Conservation (phyloP, 192 early-diverging fungal genomes). For the Coemansia reversa region DNA sequence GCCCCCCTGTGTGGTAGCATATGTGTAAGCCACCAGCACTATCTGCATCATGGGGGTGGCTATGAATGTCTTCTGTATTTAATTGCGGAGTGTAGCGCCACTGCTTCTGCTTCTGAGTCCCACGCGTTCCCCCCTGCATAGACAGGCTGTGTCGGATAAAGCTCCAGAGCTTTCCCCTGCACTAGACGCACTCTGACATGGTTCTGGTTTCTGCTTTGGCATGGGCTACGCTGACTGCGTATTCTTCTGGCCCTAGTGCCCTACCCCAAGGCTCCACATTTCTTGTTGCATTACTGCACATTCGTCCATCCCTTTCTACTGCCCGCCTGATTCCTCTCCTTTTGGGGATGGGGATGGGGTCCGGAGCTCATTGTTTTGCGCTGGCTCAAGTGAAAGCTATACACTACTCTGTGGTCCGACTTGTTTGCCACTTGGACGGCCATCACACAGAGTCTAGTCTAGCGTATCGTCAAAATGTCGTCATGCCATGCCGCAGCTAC, state of each 20-base stretch:
- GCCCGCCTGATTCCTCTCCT: neutral
- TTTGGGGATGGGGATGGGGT: neutral
- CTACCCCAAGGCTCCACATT: neutral
- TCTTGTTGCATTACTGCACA: neutral
- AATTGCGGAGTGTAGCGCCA: neutral
- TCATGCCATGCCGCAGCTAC: constrained; percentile 3
- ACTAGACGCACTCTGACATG: neutral
- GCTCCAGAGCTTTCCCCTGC: neutral
- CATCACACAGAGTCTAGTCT: neutral
- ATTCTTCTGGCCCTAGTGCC: neutral
- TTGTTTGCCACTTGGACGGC: neutral
- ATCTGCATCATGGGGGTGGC: neutral
- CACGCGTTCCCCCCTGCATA: neutral
- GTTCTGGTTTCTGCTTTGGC: neutral
- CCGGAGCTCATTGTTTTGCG: neutral
- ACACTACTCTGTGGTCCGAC: neutral
- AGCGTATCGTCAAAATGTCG: neutral
- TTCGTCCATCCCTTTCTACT: neutral
- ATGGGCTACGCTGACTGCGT: neutral
- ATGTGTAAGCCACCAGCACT: neutral
- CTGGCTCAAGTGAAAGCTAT: neutral
- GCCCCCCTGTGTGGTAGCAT: neutral
- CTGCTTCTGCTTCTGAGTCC: neutral
- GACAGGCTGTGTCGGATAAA: neutral
- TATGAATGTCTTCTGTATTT: neutral